These are phyloP conservation scores for Chenopodium album DNA, from an alignment of 148 eudicot species.

Conservation along the genomic window DNA sequence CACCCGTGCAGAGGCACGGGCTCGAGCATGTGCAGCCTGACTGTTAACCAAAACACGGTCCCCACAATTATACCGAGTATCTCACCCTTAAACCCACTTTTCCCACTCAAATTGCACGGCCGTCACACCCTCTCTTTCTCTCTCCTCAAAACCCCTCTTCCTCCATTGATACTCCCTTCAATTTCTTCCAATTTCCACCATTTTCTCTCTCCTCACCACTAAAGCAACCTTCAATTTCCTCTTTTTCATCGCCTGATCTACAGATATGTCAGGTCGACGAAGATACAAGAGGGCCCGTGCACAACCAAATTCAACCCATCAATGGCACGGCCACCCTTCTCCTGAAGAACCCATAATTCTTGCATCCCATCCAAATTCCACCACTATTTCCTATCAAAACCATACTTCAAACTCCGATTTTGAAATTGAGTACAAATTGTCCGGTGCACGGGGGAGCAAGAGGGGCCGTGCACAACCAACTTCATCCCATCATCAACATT, in stretches of 20 bases:
- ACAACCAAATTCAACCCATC: neutral
- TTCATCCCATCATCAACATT: neutral
- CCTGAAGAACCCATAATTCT: too few species aligned
- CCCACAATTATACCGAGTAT: neutral
- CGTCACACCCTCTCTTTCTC: neutral
- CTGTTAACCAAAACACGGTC: neutral
- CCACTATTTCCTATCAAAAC: too few species aligned
- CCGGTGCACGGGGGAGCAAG: neutral
- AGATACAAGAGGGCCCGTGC: neutral
- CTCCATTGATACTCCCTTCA: neutral
- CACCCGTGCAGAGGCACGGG: too few species aligned
- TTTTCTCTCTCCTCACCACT: neutral
- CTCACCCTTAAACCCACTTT: neutral
- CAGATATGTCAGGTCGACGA: neutral
- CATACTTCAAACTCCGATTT: too few species aligned
- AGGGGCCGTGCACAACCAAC: neutral
- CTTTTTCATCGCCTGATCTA: neutral
- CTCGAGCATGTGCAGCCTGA: neutral
- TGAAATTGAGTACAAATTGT: neutral
- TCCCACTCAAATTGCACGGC: slow-evolving; percentile 10
- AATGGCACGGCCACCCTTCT: too few species aligned
- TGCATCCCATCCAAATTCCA: too few species aligned
- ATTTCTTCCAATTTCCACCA: neutral
- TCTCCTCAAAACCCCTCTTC: neutral
- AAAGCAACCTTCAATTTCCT: neutral